phyloP scores from a whole-genome alignment of 2,329 filamentous ascomycete genomes.

The Tolypocladium nubicola region DNA sequence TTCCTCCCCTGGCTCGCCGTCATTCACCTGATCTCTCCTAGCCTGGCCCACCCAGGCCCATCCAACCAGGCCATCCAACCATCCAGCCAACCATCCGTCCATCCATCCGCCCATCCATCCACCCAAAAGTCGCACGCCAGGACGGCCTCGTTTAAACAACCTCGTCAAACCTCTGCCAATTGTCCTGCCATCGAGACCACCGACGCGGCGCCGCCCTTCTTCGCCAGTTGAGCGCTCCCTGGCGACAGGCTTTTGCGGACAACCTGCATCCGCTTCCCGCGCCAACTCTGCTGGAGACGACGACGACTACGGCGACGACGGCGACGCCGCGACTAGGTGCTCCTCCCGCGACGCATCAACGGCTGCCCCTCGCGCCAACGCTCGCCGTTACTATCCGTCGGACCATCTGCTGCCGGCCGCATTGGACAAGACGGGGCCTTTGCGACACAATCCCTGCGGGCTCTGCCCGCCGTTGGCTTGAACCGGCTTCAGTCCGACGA shows the following conservation, averaged over 20 bases:
- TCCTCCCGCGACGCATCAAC: background rate
- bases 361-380: background rate
- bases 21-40: constrained; percentile 6
- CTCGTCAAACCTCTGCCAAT: background rate
- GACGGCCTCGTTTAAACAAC: background rate
- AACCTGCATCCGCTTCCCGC: background rate
- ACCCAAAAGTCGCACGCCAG: background rate
- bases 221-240: background rate
- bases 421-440: background rate
- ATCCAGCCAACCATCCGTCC: background rate
- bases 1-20: background rate
- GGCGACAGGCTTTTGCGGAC: background rate
- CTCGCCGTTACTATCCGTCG: background rate
- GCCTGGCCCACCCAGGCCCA: constrained; percentile 5
- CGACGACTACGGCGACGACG: background rate
- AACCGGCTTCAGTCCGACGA: background rate
- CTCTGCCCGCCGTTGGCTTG: background rate
- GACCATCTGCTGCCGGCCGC: background rate
- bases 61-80: background rate
- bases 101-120: background rate
- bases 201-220: background rate
- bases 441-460: background rate
- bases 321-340: background rate
- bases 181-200: background rate
- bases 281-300: background rate